Conservation (phyloP, 2,329 filamentous ascomycete species). For the Aplosporella prunicola region DNA sequence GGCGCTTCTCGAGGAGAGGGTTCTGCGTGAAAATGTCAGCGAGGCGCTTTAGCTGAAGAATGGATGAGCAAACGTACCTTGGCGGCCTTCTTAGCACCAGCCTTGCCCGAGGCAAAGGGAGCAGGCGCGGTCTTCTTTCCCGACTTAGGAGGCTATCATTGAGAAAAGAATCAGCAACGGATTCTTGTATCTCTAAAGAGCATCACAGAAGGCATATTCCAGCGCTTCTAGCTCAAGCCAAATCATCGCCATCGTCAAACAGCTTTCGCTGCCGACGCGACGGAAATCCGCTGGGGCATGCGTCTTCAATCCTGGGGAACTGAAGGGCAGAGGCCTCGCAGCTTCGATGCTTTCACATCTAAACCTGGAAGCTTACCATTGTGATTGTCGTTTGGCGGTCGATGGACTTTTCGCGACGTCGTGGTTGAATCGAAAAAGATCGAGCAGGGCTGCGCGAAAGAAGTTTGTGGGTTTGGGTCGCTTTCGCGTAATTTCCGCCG, state of each 20-base stretch:
- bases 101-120: slow-evolving; percentile 92
- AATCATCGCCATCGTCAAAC: slow-evolving; percentile 8
- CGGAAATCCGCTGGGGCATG: slow-evolving; percentile 10
- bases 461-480: slow-evolving; percentile 6
- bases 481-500: slow-evolving; percentile 7
- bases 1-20: slow-evolving; percentile 97
- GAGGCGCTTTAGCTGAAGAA: too few species aligned
- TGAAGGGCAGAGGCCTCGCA: slow-evolving; percentile 4
- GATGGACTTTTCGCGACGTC: slow-evolving; percentile 10
- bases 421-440: slow-evolving; percentile 8
- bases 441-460: not conserved
- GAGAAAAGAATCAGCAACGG: slow-evolving; percentile 97
- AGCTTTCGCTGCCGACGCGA: slow-evolving; percentile 3
- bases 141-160: slow-evolving; percentile 97
- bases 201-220: slow-evolving; percentile 5
- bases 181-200: slow-evolving; percentile 12
- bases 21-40: slow-evolving; percentile 51
- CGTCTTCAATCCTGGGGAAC: not conserved
- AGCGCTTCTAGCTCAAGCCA: slow-evolving; percentile 10
- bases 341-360: slow-evolving; percentile 1
- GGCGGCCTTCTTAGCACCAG: slow-evolving; percentile 83
- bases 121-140: slow-evolving; percentile 98
- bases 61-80: slow-evolving; percentile 60
- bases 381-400: slow-evolving; percentile 11
- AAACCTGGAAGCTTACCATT: slow-evolving; percentile 9